Evolutionary conservation across 352 stramenopile genomes (phyloP), one percentile per base, ranked within the genome.

Genomic region (Phytopythium kandeliae): DNA sequence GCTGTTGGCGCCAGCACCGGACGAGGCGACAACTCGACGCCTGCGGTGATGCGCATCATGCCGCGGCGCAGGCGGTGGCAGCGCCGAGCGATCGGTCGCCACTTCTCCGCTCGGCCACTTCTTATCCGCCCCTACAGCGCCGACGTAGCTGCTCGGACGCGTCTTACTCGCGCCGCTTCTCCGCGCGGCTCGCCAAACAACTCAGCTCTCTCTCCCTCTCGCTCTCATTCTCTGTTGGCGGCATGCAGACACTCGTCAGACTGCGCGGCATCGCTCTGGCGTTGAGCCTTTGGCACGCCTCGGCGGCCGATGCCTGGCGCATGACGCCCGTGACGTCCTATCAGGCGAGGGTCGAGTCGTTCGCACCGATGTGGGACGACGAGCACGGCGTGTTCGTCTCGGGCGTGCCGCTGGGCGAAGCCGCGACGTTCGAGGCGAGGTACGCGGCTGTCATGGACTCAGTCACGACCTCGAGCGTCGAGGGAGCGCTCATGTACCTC

Each of bases 401-500:
- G 16, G 72, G 70, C 0, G 31, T 73, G 2, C 50, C 55, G n/a
- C 41, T 30, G 3, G 12, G 25, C 21, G 31, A 25, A 1, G 57
- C 57, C 28, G 34, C 64, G 16, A 63, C 69, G 2, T 87, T 87
- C 48, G 49, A 73, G 11, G 36, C 78, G 55, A 62, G 69, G 16
- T 80, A 85, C 48, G 41, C 41, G 26, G 73, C 78, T 17, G 67
- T 65, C 22, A 56, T 89, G 50, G 75, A 87, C 63, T 85, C 74
- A 25, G 69, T 87, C 26, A 86, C 76, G 34, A 89, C 78, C 2
- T 76, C 78, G 22, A 89, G 70, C 51, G 62, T 89, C 21, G 75
- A 89, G 26, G 78, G 78, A 24, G 73, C 65, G 19, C 63, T 89
- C 40, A 78, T 85, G 74, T 86, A 86, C 50, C 62, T 89, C 12